These are phyloP conservation scores for Pancytospora epiphaga DNA, from an alignment of 371 early-diverging fungal species.

Conservation along the genomic window DNA sequence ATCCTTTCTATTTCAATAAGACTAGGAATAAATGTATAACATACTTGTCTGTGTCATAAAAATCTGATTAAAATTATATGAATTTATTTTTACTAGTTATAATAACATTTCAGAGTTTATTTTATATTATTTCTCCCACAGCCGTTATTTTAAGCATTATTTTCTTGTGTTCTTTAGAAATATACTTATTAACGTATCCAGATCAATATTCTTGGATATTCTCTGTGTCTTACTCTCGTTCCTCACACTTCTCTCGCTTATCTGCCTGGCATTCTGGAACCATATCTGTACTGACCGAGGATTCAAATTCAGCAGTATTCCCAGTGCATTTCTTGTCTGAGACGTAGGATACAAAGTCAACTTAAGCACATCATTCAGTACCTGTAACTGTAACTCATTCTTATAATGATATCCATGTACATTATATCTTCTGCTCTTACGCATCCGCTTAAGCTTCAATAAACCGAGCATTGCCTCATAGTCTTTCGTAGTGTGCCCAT, in stretches of 20 bases:
- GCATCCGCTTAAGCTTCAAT: background rate
- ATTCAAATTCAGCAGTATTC: constrained; percentile 41
- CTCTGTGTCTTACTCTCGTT: background rate
- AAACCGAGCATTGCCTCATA: background rate
- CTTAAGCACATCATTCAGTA: constrained; percentile 38
- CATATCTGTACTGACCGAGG: constrained; percentile 48
- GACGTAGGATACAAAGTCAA: constrained; percentile 40
- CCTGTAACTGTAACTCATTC: constrained; percentile 31
- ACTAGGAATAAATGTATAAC: too few relatives aligned
- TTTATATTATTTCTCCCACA: too few relatives aligned
- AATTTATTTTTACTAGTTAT: too few relatives aligned
- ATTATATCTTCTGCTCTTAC: background rate
- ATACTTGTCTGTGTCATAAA: too few relatives aligned
- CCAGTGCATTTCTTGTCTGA: constrained; percentile 28
- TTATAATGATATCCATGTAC: constrained; percentile 8
- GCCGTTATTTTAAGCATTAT: too few relatives aligned
- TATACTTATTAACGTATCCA: too few relatives aligned
- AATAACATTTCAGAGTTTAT: too few relatives aligned
- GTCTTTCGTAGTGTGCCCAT: background rate
- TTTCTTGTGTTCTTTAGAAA: too few relatives aligned
- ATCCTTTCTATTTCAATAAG: too few relatives aligned
- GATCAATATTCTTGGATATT: background rate
- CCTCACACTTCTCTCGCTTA: background rate
- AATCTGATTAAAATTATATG: too few relatives aligned
- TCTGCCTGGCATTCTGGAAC: constrained; percentile 52